Evolutionary conservation across 371 early-diverging fungal genomes (phyloP).

Genomic region (Mortierella sp.): DNA sequence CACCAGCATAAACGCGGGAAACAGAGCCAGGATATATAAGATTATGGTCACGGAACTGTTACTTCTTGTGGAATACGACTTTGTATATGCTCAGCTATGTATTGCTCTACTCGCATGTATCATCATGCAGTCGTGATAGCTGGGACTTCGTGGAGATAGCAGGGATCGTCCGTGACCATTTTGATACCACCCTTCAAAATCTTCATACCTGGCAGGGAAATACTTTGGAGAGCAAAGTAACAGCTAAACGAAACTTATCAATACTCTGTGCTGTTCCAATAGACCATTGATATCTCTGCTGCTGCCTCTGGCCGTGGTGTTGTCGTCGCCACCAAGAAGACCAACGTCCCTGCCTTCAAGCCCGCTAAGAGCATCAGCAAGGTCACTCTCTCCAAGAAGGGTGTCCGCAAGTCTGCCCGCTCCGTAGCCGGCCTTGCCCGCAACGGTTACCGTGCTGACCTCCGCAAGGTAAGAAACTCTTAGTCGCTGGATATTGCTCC

Average conservation of each 20-base stretch:
- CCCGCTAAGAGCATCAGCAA: conserved; percentile 64
- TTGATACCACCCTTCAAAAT: no score
- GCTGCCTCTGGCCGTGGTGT: conserved; percentile 74
- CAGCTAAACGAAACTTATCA: neutral
- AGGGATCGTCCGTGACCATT: no score
- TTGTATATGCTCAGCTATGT: no score
- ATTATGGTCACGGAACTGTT: no score
- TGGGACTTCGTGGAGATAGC: no score
- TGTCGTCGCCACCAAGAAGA: conserved; percentile 74
- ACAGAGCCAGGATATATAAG: neutral
- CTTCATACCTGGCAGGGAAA: no score
- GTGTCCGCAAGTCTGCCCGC: conserved; percentile 78
- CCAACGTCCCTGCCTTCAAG: conserved; percentile 35
- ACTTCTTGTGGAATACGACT: no score
- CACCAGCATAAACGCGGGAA: neutral
- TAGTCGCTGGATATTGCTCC: neutral
- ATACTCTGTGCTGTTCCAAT: conserved; percentile 2
- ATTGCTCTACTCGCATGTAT: no score
- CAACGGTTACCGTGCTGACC: conserved; percentile 82
- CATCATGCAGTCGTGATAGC: neutral
- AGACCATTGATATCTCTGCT: conserved; percentile 76
- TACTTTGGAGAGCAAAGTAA: neutral
- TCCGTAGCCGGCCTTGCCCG: conserved; percentile 79
- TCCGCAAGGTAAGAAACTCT: conserved; percentile 69
- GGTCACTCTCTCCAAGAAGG: conserved; percentile 74